Evolutionary conservation across 352 stramenopile genomes (phyloP).

Genomic region (Phytophthora cryptogea): DNA sequence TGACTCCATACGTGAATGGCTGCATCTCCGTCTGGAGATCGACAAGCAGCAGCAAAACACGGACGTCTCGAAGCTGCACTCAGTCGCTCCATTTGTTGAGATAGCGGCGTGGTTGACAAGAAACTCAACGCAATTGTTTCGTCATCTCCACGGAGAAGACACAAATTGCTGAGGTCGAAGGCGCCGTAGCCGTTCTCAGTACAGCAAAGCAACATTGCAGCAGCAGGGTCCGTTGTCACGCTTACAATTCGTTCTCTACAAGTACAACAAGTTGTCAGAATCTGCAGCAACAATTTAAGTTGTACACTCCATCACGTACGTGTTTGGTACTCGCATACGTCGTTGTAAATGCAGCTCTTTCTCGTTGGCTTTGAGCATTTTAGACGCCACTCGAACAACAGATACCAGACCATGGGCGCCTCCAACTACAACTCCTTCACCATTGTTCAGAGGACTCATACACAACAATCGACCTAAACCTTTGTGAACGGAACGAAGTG

Average conservation of each 20-base stretch:
- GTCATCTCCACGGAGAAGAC: slow-evolving; percentile 66
- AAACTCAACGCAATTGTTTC: slow-evolving; percentile 50
- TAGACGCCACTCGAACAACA: slow-evolving; percentile 56
- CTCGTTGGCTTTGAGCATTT: slow-evolving; percentile 57
- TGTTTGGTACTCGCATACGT: slow-evolving; percentile 53
- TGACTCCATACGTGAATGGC: slow-evolving; percentile 71
- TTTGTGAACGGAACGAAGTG: slow-evolving; percentile 63
- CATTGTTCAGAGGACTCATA: slow-evolving; percentile 48
- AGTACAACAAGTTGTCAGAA: not conserved
- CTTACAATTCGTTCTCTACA: slow-evolving; percentile 48
- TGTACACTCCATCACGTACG: slow-evolving; percentile 34
- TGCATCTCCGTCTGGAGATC: slow-evolving; percentile 41
- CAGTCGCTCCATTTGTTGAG: slow-evolving; percentile 41
- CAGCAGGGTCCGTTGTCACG: slow-evolving; percentile 54
- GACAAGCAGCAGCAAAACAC: slow-evolving; percentile 52
- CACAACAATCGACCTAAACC: slow-evolving; percentile 37
- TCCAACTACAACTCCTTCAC: slow-evolving; percentile 62
- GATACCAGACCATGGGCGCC: slow-evolving; percentile 62
- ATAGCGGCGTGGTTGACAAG: slow-evolving; percentile 56
- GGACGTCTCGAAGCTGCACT: slow-evolving; percentile 49
- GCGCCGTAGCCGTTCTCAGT: slow-evolving; percentile 63
- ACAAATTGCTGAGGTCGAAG: slow-evolving; percentile 78
- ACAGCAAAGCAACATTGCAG: slow-evolving; percentile 58
- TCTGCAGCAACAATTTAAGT: not conserved
- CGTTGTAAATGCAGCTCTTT: slow-evolving; percentile 76